Evolutionary conservation across 2,329 filamentous ascomycete genomes (phyloP), one percentile per base, ranked within the genome.

Genomic region (Cryphonectria naterciae): DNA sequence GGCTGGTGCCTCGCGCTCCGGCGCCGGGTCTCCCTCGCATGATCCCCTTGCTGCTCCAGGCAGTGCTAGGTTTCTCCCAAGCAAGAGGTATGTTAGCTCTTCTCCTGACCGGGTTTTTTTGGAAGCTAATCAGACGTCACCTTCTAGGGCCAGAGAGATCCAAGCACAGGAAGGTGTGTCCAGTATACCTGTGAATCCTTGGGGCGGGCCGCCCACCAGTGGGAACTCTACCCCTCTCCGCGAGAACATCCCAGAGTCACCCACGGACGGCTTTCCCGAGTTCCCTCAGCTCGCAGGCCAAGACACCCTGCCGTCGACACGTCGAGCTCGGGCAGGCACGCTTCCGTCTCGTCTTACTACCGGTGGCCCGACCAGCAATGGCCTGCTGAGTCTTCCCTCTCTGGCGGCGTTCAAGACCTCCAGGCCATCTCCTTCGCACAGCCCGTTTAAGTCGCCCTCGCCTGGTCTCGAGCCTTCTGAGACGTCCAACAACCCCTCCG

Each of bases 191-290:
- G 82, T 91, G 67, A 89, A 91, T 78, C 91, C 92, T 60, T 98
- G 96, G 96, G 94, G 94, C 86, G 95, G 96, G 15, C 95, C 96
- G 75, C 95, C 96, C 65, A 97, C 95, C 69, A 98, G 95, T 80
- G 96, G 95, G 75, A 95, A 97, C 81, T 98, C 95, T 28, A 98
- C 95, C 58, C 96, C 96, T 76, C 88, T 99, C 67, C 93, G 96
- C 78, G 96, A 98, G 84, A 98, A 95, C 75, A 98, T 99, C 73
- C 95, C 95, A 74, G 96, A 99, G 83, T 98, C 95, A 49, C 96
- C 96, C 43, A 96, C 93, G 75, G 95, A 98, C 83, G 95, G 93
- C 75, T 98, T 98, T 77, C 95, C 96, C 71, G 95, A 97, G 81
- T 94, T 97, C 79, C 88, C 92, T 74, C 89, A 91, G 76, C 86